phyloP scores from a whole-genome alignment of 2,329 filamentous ascomycete genomes.

The Cladosporium sp. region DNA sequence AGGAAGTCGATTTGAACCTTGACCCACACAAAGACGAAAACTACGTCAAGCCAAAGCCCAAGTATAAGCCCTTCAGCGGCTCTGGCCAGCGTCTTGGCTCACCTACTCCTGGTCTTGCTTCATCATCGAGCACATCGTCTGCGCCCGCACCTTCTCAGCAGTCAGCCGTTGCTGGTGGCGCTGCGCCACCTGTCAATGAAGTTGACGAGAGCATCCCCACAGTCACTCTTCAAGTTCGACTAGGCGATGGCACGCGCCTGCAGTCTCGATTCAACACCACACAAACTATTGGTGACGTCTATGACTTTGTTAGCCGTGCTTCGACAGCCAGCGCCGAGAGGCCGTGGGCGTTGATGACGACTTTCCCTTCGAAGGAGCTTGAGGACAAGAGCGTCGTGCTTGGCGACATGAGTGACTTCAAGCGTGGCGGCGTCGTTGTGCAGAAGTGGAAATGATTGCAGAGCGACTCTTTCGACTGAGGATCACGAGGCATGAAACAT shows the following conservation, averaged over 20 bases:
- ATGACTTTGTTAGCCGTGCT: slow-evolving; percentile 66
- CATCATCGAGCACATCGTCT: slow-evolving; percentile 20
- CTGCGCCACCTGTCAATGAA: slow-evolving; percentile 39
- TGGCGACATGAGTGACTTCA: slow-evolving; percentile 47
- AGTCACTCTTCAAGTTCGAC: slow-evolving; percentile 68
- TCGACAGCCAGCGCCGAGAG: slow-evolving; percentile 54
- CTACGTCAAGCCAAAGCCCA: slow-evolving; percentile 67
- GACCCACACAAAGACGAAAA: slow-evolving; percentile 69
- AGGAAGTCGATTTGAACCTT: slow-evolving; percentile 75
- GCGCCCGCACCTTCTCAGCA: slow-evolving; percentile 21
- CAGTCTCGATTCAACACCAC: slow-evolving; percentile 78
- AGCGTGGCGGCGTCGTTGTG: slow-evolving; percentile 52
- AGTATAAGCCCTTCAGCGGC: slow-evolving; percentile 72
- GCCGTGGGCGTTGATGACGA: slow-evolving; percentile 73
- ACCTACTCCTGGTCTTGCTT: slow-evolving; percentile 61
- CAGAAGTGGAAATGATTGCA: slow-evolving; percentile 48
- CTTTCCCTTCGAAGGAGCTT: slow-evolving; percentile 78
- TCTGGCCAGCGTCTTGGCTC: slow-evolving; percentile 70
- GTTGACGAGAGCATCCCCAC: slow-evolving; percentile 65
- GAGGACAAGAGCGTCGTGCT: slow-evolving; percentile 56
- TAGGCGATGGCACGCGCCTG: slow-evolving; percentile 71
- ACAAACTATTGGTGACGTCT: slow-evolving; percentile 73
- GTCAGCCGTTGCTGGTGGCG: slow-evolving; percentile 28
- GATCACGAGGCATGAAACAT: no score
- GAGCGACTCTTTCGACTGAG: no score